A percentile compares a stretch with the other conserved stretches of the same genome.
These are phyloP conservation scores for Venturia asperata DNA, from an alignment of 2,329 filamentous ascomycete genomes.

Conservation along the genomic window DNA sequence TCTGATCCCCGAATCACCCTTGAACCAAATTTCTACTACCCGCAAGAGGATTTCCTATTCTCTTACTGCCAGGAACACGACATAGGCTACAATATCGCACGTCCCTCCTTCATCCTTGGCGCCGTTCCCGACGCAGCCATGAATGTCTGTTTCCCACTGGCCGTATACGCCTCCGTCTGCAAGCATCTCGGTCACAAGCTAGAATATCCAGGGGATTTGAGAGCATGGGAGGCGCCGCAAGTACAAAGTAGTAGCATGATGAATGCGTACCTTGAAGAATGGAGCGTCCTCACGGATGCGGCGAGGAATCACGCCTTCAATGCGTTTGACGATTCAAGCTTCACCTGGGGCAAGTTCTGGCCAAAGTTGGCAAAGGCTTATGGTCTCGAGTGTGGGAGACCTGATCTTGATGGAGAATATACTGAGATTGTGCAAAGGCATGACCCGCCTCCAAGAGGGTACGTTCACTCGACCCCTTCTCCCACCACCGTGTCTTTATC, in stretches of 20 bases:
- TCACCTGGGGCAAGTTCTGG: constrained; percentile 45
- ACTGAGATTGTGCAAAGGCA: constrained; percentile 25
- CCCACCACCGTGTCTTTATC: too few relatives aligned
- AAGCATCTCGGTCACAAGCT: constrained; percentile 37
- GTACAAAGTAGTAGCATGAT: constrained; percentile 41
- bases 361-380: constrained; percentile 39
- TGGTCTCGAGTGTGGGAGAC: constrained; percentile 31
- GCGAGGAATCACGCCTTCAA: constrained; percentile 45
- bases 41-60: constrained; percentile 45
- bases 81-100: constrained; percentile 41
- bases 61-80: constrained; percentile 35
- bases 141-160: constrained; percentile 44
- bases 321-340: constrained; percentile 38
- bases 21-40: constrained; percentile 50
- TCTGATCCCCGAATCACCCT: constrained; percentile 38
- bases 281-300: constrained; percentile 39
- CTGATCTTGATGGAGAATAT: constrained; percentile 25
- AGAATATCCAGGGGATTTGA: constrained; percentile 39
- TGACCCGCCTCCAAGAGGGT: constrained; percentile 29
- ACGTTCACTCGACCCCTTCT: constrained; percentile 16
- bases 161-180: constrained; percentile 45
- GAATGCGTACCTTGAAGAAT: constrained; percentile 46
- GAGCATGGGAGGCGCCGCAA: constrained; percentile 39
- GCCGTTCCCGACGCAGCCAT: constrained; percentile 45
- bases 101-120: constrained; percentile 44